These are phyloP conservation scores for Salix exigua DNA, from an alignment of 345 rosid genomes.

Conservation along the genomic window DNA sequence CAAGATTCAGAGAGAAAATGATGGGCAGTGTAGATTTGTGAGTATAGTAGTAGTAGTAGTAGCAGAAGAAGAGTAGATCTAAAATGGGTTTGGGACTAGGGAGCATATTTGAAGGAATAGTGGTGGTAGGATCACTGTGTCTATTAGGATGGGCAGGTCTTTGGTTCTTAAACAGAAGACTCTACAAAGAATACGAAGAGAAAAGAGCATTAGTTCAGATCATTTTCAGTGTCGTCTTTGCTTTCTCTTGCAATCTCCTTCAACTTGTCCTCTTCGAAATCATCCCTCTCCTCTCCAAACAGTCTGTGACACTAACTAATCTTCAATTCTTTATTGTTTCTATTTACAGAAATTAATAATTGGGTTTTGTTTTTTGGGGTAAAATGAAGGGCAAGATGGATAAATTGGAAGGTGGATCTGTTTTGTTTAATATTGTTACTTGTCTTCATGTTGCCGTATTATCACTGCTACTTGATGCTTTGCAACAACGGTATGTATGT, in stretches of 20 bases:
- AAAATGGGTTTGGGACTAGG: slow-evolving; percentile 66
- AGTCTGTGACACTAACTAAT: slow-evolving; percentile 30
- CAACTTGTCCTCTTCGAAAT: slow-evolving; percentile 97
- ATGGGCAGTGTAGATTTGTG: too few relatives aligned
- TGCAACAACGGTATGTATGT: slow-evolving; percentile 65
- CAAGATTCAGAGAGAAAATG: too few relatives aligned
- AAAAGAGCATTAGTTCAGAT: slow-evolving; percentile 86
- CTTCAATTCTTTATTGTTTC: not conserved
- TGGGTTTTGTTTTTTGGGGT: not conserved
- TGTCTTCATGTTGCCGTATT: slow-evolving; percentile 91
- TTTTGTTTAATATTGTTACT: slow-evolving; percentile 83
- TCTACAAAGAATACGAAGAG: slow-evolving; percentile 96
- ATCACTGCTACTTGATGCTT: slow-evolving; percentile 97
- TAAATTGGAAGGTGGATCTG: slow-evolving; percentile 95
- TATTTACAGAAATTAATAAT: not conserved
- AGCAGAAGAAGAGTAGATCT: not conserved
- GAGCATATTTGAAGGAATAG: slow-evolving; percentile 55
- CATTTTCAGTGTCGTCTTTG: slow-evolving; percentile 88
- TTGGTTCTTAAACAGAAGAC: slow-evolving; percentile 79
- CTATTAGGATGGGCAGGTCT: slow-evolving; percentile 82
- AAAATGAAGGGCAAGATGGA: slow-evolving; percentile 71
- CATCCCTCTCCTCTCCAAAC: slow-evolving; percentile 85
- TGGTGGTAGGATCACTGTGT: slow-evolving; percentile 58
- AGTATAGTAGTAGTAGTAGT: not conserved
- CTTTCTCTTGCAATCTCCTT: slow-evolving; percentile 89